These are phyloP conservation scores for Groenewaldozyma auringiensis DNA, from an alignment of 1,139 yeast genomes.

Conservation along the genomic window DNA sequence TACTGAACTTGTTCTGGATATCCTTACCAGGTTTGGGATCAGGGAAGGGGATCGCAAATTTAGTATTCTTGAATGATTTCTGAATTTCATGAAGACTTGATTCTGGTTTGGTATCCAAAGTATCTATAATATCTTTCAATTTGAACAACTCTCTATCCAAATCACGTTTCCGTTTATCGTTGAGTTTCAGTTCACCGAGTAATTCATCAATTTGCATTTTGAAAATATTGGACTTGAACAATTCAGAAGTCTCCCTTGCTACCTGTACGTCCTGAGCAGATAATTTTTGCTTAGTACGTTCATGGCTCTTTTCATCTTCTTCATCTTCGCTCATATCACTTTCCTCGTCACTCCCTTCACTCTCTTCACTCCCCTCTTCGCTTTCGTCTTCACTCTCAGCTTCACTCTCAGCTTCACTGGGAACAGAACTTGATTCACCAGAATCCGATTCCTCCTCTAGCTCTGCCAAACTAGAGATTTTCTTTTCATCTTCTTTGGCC, in stretches of 20 bases:
- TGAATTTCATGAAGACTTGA: slow-evolving; percentile 48
- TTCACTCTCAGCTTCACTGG: slow-evolving; percentile 18
- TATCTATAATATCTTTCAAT: slow-evolving; percentile 63
- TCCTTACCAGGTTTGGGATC: slow-evolving; percentile 74
- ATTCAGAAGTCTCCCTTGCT: slow-evolving; percentile 88
- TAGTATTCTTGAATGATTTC: slow-evolving; percentile 36
- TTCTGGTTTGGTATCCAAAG: slow-evolving; percentile 45
- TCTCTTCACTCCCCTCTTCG: slow-evolving; percentile 13
- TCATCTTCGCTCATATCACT: slow-evolving; percentile 11
- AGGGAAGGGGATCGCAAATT: slow-evolving; percentile 70
- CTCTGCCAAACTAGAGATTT: slow-evolving; percentile 12
- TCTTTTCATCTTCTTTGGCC: slow-evolving; percentile 9
- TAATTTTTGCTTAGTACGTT: slow-evolving; percentile 22
- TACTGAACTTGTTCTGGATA: slow-evolving; percentile 62
- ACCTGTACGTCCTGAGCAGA: slow-evolving; percentile 83
- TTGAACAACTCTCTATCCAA: slow-evolving; percentile 75
- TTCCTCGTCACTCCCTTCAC: slow-evolving; percentile 11
- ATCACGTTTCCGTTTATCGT: slow-evolving; percentile 55
- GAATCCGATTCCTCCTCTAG: slow-evolving; percentile 10
- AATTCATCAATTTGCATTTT: slow-evolving; percentile 90
- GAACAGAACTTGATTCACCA: slow-evolving; percentile 8
- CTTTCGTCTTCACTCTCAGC: slow-evolving; percentile 17
- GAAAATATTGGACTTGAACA: slow-evolving; percentile 90
- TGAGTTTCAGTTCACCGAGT: slow-evolving; percentile 65
- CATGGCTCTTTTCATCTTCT: slow-evolving; percentile 3